These are phyloP conservation scores for Aureobasidium sp. DNA, from an alignment of 2,329 filamentous ascomycete genomes.

Conservation along the genomic window DNA sequence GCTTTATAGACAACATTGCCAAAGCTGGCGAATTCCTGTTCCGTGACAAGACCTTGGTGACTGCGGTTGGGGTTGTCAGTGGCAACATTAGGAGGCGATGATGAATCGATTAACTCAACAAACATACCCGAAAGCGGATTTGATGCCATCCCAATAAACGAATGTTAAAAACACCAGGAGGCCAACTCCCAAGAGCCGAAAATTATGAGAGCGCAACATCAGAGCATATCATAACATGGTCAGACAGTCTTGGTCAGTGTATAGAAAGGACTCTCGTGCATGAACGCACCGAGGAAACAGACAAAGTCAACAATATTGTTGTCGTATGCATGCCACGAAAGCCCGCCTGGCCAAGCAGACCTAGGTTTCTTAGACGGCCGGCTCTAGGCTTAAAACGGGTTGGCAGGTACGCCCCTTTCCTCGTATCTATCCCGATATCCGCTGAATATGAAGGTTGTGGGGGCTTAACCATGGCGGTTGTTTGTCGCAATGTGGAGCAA, in stretches of 20 bases:
- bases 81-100: background rate
- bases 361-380: slow-evolving; percentile 1
- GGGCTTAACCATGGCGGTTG: background rate
- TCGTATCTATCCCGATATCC: background rate
- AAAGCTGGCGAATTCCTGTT: background rate
- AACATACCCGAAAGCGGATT: background rate
- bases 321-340: slow-evolving; percentile 4
- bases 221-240: background rate
- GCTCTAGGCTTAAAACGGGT: background rate
- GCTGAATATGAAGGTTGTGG: background rate
- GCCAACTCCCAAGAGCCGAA: background rate
- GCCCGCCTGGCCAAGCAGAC: background rate
- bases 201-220: background rate
- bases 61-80: background rate
- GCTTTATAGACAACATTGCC: background rate
- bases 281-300: background rate
- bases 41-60: background rate
- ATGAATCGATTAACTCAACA: background rate
- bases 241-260: background rate
- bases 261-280: background rate
- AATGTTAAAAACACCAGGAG: background rate
- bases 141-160: background rate
- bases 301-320: background rate
- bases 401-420: background rate
- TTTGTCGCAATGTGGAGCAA: background rate